A percentile compares a stretch with the other conserved stretches of the same genome.
These are phyloP conservation scores for Urtica urens DNA, from an alignment of 306 rosid species.

Conservation along the genomic window DNA sequence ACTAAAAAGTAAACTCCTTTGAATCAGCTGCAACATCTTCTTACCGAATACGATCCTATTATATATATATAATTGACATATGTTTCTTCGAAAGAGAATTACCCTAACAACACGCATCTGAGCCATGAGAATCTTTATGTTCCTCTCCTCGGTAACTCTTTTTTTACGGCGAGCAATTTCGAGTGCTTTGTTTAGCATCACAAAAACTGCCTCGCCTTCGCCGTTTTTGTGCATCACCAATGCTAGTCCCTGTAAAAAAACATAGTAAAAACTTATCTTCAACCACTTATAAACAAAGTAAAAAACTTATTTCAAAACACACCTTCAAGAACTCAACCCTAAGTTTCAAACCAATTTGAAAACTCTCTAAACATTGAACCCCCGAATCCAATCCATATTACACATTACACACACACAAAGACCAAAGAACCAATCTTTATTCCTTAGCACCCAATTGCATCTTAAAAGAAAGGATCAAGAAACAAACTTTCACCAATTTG, in stretches of 20 bases:
- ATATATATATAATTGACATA: too few relatives aligned
- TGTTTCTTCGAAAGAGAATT: too few relatives aligned
- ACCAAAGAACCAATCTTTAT: too few relatives aligned
- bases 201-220: conserved; percentile 70
- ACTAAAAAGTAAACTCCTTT: background rate
- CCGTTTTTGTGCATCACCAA: conserved; percentile 73
- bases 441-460: too few relatives aligned
- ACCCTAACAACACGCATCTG: conserved; percentile 87
- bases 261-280: background rate
- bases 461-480: background rate
- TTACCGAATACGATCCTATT: too few relatives aligned
- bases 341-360: too few relatives aligned
- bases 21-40: background rate
- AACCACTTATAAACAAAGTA: background rate
- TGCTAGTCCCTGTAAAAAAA: conserved; percentile 64
- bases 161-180: conserved; percentile 47
- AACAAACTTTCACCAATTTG: background rate
- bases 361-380: too few relatives aligned
- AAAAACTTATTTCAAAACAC: too few relatives aligned
- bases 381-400: too few relatives aligned
- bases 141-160: conserved; percentile 68
- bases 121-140: conserved; percentile 71
- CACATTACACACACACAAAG: too few relatives aligned
- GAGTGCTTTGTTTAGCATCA: conserved; percentile 56
- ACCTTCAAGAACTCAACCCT: too few relatives aligned